Evolutionary conservation across 78 protist genomes (phyloP).

Genomic region (Abeoforma whisleri): DNA sequence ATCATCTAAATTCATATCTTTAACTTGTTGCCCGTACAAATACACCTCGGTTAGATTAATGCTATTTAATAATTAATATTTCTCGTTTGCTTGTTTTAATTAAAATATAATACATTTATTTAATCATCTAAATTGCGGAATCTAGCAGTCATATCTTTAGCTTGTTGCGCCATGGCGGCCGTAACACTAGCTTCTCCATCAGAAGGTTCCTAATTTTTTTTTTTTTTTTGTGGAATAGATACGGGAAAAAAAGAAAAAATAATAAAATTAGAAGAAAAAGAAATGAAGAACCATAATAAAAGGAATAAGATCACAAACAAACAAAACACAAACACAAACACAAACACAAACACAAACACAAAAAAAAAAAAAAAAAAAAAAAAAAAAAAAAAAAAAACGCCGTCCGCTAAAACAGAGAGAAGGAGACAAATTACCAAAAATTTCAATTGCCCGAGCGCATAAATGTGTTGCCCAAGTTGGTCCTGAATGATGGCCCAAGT

Average conservation of each 20-base stretch:
- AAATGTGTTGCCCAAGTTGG: constrained; percentile 1
- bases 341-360: background rate
- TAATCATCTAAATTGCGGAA: constrained; percentile 48
- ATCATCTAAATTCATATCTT: too few relatives aligned
- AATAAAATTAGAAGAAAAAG: too few relatives aligned
- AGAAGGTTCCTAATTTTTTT: constrained; percentile 11
- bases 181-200: constrained; percentile 39
- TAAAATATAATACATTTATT: background rate
- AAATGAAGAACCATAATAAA: background rate
- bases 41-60: too few relatives aligned
- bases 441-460: constrained; percentile 46
- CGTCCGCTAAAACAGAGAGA: background rate
- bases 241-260: too few relatives aligned
- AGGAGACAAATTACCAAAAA: constrained; percentile 18
- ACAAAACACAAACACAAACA: background rate
- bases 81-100: background rate
- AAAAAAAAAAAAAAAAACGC: background rate
- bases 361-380: background rate
- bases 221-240: background rate
- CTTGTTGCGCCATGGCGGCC: background rate
- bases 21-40: too few relatives aligned
- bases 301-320: background rate
- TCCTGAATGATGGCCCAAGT: constrained; percentile 30
- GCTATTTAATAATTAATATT: background rate
- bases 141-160: background rate